Base-by-base conservation (phyloP, 2,329 filamentous ascomycete species). In the Hypoxylon sp. region DNA sequence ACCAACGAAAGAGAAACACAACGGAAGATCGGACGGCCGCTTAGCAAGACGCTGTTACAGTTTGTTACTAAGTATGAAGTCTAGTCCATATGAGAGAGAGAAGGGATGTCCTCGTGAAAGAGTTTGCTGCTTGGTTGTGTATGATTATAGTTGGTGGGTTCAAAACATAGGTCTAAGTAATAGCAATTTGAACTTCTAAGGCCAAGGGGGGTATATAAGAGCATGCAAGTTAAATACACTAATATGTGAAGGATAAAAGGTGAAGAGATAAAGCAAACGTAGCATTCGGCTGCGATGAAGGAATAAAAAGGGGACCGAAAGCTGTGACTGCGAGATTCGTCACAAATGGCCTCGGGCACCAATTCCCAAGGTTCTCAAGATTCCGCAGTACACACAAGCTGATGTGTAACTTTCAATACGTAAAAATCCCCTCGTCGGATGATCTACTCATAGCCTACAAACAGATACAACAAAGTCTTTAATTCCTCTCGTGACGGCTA, bases 231-330 rank as follows among this genome's bases (percentile, higher is more conserved):
- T 20, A 40, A 20, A 20, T 40, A n/a, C n/a, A n/a, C n/a, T n/a
- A 40, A 40, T 18, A 40, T 4, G 36, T 18, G 20, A 18, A n/a
- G 50, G 33, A 58, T 20, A 16, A 58, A 28, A 40, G 12, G 28
- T 42, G 30, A 50, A 51, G 40, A 38, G 28, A 40, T 33, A 49
- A 42, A 7, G 18, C 56, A 52, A 46, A 44, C 26, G 54, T 62
- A 49, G 53, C 49, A 59, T 46, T 65, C 58, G 58, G 53, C 48
- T 65, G 44, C 28, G 28, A 59, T 36, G n/a, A 55, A 54, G 36
- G 61, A 50, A 53, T 54, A 45, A 61, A 61, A 50, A 6, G 48
- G 38, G 49, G 18, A 42, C 52, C 22, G 33, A 58, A 46, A 18
- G 33, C 4, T 44, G 28, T 57, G 24, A 46, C 40, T 26, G 16